These are phyloP conservation scores for Saccharomyces uvarum DNA, from an alignment of 1,139 yeast species.

Conservation along the genomic window DNA sequence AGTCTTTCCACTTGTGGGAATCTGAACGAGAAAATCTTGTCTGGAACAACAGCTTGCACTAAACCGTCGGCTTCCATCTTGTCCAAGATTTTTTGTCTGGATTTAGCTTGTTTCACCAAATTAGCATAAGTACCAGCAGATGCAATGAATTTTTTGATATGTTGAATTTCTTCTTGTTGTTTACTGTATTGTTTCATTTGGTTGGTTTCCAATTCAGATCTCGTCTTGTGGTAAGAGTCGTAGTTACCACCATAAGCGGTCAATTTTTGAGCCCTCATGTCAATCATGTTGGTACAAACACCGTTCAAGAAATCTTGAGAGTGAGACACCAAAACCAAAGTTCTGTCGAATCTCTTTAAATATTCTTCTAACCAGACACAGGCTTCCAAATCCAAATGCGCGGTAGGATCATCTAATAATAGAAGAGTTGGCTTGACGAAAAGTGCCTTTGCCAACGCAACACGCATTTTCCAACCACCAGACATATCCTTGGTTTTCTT, in stretches of 20 bases:
- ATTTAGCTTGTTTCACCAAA: slow-evolving; percentile 96
- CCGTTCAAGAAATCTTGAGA: slow-evolving; percentile 99
- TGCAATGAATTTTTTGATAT: slow-evolving; percentile 96
- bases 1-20: slow-evolving; percentile 95
- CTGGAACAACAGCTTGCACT: slow-evolving; percentile 86
- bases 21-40: slow-evolving; percentile 85
- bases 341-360: slow-evolving; percentile 87
- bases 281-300: slow-evolving; percentile 96
- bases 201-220: slow-evolving; percentile 88
- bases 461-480: slow-evolving; percentile 90
- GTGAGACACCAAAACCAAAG: slow-evolving; percentile 90
- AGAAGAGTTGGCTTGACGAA: slow-evolving; percentile 83
- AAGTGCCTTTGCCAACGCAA: slow-evolving; percentile 66
- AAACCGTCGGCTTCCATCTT: slow-evolving; percentile 99
- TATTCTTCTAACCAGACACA: slow-evolving; percentile 99
- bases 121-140: slow-evolving; percentile 99
- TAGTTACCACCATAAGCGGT: slow-evolving; percentile 93
- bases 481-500: slow-evolving; percentile 97
- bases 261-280: slow-evolving; percentile 74
- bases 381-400: slow-evolving; percentile 97
- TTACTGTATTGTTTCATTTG: slow-evolving; percentile 96
- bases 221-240: slow-evolving; percentile 91
- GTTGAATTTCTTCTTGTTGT: slow-evolving; percentile 98
- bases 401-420: slow-evolving; percentile 95
- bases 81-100: slow-evolving; percentile 97